These are phyloP conservation scores for Sphagnum magellanicum DNA, from an alignment of 228 moss, liverwort and hornwort species.

Conservation along the genomic window DNA sequence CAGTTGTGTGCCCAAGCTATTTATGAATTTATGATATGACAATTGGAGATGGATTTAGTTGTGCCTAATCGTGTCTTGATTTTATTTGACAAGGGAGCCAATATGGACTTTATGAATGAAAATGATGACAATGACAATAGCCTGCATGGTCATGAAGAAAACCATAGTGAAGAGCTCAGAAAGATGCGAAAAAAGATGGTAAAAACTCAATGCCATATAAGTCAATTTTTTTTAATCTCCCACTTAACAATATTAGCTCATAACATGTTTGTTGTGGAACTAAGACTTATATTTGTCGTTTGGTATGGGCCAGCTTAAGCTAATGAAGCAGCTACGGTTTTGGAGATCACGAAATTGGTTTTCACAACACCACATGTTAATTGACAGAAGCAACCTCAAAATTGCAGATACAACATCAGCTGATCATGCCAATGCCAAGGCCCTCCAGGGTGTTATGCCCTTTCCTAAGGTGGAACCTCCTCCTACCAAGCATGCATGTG, in stretches of 20 bases:
- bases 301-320: conserved; percentile 8
- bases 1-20: no score
- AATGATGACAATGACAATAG: background rate
- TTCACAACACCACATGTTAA: conserved; percentile 13
- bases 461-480: conserved; percentile 4
- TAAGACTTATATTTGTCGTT: background rate
- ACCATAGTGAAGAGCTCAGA: conserved; percentile 9
- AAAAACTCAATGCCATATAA: background rate
- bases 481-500: background rate
- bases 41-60: background rate
- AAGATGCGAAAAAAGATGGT: conserved; percentile 22
- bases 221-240: background rate
- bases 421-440: background rate
- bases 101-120: conserved; percentile 4
- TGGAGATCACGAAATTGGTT: conserved; percentile 25
- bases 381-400: conserved; percentile 10
- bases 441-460: conserved; percentile 2
- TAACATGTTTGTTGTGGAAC: background rate
- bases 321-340: conserved; percentile 19
- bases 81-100: conserved; percentile 11
- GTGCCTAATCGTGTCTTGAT: background rate
- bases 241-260: background rate
- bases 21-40: background rate
- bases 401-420: conserved; percentile 7
- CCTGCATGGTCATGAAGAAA: background rate